These are phyloP conservation scores for Pichia kudriavzevii DNA, from an alignment of 1,139 yeast species.

Conservation along the genomic window DNA sequence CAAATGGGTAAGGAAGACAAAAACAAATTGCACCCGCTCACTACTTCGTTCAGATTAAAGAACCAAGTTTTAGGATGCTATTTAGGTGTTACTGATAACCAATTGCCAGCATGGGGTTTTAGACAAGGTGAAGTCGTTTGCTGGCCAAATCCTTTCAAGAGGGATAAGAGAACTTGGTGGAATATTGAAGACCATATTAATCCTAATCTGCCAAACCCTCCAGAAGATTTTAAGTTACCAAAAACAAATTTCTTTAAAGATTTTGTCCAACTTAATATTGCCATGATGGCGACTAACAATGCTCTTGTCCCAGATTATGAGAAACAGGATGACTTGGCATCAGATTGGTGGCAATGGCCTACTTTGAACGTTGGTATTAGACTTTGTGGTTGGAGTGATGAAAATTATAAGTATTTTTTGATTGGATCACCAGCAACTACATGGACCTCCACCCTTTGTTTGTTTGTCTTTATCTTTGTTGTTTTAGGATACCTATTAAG, in stretches of 20 bases:
- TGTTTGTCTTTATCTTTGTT: slow-evolving; percentile 51
- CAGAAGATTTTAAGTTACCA: slow-evolving; percentile 69
- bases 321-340: slow-evolving; percentile 85
- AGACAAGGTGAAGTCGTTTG: slow-evolving; percentile 96
- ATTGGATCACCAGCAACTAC: slow-evolving; percentile 93
- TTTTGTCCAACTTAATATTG: slow-evolving; percentile 86
- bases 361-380: slow-evolving; percentile 85
- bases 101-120: slow-evolving; percentile 96
- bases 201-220: slow-evolving; percentile 64
- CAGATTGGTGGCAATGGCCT: slow-evolving; percentile 99
- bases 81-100: slow-evolving; percentile 71
- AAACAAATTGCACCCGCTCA: slow-evolving; percentile 70
- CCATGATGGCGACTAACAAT: slow-evolving; percentile 98
- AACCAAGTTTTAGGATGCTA: slow-evolving; percentile 71
- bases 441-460: slow-evolving; percentile 78
- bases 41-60: slow-evolving; percentile 75
- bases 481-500: slow-evolving; percentile 58
- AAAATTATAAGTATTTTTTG: slow-evolving; percentile 73
- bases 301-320: slow-evolving; percentile 91
- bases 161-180: slow-evolving; percentile 98
- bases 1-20: slow-evolving; percentile 67
- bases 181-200: slow-evolving; percentile 84
- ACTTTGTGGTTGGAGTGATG: slow-evolving; percentile 90
- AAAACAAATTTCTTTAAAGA: slow-evolving; percentile 79
- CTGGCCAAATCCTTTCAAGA: slow-evolving; percentile 60